A percentile compares a stretch with the other conserved stretches of the same genome.
phyloP scores from a whole-genome alignment of 495 filamentous ascomycete species.

The Penicillium robsamsonii region DNA sequence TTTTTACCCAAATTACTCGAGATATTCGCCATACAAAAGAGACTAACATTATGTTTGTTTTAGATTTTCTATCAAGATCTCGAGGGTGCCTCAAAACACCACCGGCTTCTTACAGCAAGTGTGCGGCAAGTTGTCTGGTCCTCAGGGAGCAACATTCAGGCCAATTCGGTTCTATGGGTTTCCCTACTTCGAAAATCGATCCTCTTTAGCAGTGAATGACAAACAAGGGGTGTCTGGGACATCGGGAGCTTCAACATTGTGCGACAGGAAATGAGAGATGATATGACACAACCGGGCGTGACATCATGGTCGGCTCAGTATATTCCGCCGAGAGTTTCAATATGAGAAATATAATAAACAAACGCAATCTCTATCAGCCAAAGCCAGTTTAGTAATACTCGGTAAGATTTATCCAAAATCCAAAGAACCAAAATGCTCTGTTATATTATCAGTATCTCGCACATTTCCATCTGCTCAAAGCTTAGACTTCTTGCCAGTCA shows the following conservation, averaged over 20 bases:
- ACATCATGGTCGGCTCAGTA: too few relatives aligned
- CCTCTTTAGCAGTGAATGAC: background rate
- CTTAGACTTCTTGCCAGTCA: slow-evolving; percentile 61
- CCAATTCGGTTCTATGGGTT: background rate
- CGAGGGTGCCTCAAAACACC: background rate
- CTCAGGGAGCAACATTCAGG: background rate
- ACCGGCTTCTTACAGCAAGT: background rate
- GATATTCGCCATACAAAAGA: background rate
- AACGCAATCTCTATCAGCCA: background rate
- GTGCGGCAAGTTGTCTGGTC: background rate
- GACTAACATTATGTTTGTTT: background rate
- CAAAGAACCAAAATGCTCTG: background rate
- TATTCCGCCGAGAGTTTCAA: too few relatives aligned
- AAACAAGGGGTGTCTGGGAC: background rate
- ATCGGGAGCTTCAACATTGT: too few relatives aligned
- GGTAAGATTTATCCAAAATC: background rate
- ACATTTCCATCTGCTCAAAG: slow-evolving; percentile 40
- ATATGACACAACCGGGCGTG: too few relatives aligned
- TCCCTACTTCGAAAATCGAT: background rate
- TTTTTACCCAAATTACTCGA: background rate
- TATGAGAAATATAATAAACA: background rate
- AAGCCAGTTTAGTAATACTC: background rate
- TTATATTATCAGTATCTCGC: background rate
- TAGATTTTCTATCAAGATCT: background rate
- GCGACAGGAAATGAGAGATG: too few relatives aligned